Base-by-base conservation (phyloP, 495 filamentous ascomycete genomes). In the Clohesyomyces aquaticus region DNA sequence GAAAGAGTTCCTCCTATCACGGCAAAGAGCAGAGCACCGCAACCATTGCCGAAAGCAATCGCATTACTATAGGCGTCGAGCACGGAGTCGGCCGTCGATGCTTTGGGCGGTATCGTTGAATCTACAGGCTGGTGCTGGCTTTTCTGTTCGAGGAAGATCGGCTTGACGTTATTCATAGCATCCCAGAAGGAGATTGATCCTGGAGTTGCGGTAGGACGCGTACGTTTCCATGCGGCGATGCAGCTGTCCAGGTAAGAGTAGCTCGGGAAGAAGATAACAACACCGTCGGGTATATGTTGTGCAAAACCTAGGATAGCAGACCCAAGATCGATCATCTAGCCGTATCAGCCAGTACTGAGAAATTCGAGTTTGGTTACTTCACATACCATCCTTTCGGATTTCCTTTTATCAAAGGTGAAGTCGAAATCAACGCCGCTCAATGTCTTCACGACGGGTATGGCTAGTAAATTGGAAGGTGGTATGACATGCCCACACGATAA, bases 231-330 rank as follows among this genome's bases (percentile, higher is more conserved):
- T 3, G 81, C 75, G 23, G 66, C 70, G 32, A 91, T 72, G 32
- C 96, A 88, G 35, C 86, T 82, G 53, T 89, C 85, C 3, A 98
- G 81, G 73, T 96, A 97, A 23, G 88, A 83, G 76, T 98, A 97
- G 72, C 90, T 94, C 19, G 95, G 92, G 68, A 98, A 97, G 74
- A 98, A 98, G 8, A 93, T 87, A n/a, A 98, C 91, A 12, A 98
- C 82, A 12, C 94, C 94, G 66, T 96, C 92, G 0, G 91, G 92
- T 11, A 97, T 89, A 18, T 83, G 76, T 29, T 81, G 79, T 68
- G 86, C 89, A 8, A 93, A 77, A 45, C 88, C 86, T 21, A 90
- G 76, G 14, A 96, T 78, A 0, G 86, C 85, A 47, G 84, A 74
- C 3, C 91, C 93, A 2, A 98, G 81, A 57, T 91, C 87, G 58